phyloP scores from a whole-genome alignment of 768 basidiomycete genomes.

The Phylloporus arenicola region DNA sequence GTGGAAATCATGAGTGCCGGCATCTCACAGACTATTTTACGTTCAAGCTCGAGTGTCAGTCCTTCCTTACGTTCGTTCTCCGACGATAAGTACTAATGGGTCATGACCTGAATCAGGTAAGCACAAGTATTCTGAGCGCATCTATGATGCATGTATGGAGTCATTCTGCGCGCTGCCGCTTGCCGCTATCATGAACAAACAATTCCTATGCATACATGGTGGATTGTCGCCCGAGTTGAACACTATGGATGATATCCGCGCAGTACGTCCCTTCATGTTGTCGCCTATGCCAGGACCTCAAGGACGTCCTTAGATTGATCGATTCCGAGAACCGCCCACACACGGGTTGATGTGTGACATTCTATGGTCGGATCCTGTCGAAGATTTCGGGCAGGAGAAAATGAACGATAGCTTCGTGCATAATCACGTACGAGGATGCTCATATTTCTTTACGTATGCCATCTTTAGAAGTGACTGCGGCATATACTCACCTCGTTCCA shows the following conservation, averaged over 20 bases:
- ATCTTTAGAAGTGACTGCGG: not conserved
- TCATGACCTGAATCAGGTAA: slow-evolving; percentile 55
- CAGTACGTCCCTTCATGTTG: slow-evolving; percentile 42
- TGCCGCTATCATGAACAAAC: slow-evolving; percentile 98
- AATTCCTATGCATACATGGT: slow-evolving; percentile 97
- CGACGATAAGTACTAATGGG: slow-evolving; percentile 4
- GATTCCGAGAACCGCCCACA: slow-evolving; percentile 97
- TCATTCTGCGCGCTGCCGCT: slow-evolving; percentile 94
- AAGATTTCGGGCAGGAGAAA: slow-evolving; percentile 96
- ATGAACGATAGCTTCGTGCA: slow-evolving; percentile 87
- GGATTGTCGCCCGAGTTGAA: slow-evolving; percentile 93
- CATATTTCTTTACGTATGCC: slow-evolving; percentile 84
- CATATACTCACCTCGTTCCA: slow-evolving; percentile 27
- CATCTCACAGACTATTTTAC: slow-evolving; percentile 99
- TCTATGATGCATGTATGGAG: slow-evolving; percentile 98
- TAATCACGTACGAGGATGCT: slow-evolving; percentile 95
- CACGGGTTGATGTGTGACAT: slow-evolving; percentile 98
- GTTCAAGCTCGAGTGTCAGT: slow-evolving; percentile 95
- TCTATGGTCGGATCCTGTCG: slow-evolving; percentile 96
- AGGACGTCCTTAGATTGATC: slow-evolving; percentile 64
- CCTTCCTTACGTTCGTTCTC: not conserved
- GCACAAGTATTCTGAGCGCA: slow-evolving; percentile 95
- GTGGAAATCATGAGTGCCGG: slow-evolving; percentile 98
- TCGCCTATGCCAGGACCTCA: not conserved
- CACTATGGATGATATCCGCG: slow-evolving; percentile 90